phyloP scores from a whole-genome alignment of 176 grass and related monocot species.

The Musa troglodytarum region DNA sequence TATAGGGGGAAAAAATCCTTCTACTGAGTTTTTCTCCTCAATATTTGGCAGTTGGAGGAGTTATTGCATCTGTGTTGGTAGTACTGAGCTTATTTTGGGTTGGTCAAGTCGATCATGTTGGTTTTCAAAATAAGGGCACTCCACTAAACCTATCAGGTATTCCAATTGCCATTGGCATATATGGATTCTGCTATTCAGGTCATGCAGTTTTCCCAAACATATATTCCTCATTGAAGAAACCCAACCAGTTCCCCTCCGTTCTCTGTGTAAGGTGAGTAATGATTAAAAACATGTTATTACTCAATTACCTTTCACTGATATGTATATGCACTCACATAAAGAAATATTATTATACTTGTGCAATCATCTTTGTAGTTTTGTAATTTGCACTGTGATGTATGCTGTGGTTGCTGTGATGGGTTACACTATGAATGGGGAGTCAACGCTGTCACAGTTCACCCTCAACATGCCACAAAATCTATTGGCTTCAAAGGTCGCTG shows the following conservation, averaged over 20 bases:
- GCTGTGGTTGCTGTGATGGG: constrained; percentile 47
- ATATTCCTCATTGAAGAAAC: constrained; percentile 85
- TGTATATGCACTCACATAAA: no score
- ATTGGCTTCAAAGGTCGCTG: constrained; percentile 66
- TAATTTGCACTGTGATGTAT: constrained; percentile 57
- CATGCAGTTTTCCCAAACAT: constrained; percentile 98
- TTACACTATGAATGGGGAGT: constrained; percentile 89
- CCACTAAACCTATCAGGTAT: constrained; percentile 54
- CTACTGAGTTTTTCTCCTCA: background rate
- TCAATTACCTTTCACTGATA: background rate
- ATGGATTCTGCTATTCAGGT: constrained; percentile 81
- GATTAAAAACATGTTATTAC: background rate
- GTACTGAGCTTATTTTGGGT: constrained; percentile 80
- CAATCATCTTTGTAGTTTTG: constrained; percentile 39
- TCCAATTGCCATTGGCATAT: constrained; percentile 86
- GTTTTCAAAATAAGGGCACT: constrained; percentile 54
- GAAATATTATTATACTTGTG: constrained; percentile 11
- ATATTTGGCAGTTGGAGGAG: constrained; percentile 64
- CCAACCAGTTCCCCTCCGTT: constrained; percentile 51
- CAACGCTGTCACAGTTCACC: constrained; percentile 71
- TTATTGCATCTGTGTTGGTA: constrained; percentile 63
- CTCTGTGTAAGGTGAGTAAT: constrained; percentile 61
- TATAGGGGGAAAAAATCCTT: background rate
- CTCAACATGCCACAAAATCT: constrained; percentile 83
- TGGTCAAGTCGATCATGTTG: constrained; percentile 69